Conservation (phyloP, 306 rosid genomes). For the Cajanus cajan region DNA sequence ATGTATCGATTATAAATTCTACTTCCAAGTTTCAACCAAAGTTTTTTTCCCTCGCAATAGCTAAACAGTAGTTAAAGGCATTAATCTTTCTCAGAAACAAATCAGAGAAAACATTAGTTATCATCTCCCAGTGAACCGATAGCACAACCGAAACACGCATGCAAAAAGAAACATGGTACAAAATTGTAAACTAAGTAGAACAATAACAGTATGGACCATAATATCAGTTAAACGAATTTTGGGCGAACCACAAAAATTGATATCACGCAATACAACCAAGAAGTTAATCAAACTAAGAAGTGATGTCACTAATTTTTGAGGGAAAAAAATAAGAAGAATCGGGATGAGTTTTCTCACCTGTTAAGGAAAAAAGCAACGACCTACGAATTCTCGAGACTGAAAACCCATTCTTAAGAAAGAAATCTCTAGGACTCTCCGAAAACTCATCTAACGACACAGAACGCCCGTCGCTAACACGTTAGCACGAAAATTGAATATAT, state of each 20-base stretch:
- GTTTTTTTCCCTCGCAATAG: neutral
- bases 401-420: neutral
- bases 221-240: neutral
- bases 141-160: neutral
- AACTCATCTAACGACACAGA: slow-evolving; percentile 22
- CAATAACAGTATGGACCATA: neutral
- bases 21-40: neutral
- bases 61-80: neutral
- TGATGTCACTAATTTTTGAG: neutral
- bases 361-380: neutral
- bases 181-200: neutral
- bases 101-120: neutral
- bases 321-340: neutral
- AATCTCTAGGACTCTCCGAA: neutral
- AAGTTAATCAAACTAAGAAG: slow-evolving; percentile 17
- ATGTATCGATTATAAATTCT: slow-evolving; percentile 24
- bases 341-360: slow-evolving; percentile 29
- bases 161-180: slow-evolving; percentile 6
- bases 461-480: neutral
- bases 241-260: neutral
- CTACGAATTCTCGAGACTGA: neutral
- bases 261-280: neutral
- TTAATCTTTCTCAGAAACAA: neutral
- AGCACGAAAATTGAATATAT: neutral
- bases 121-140: neutral